These are phyloP conservation scores for Chalciporus sp. DNA, from an alignment of 1,284 basidiomycete species.

Conservation along the genomic window DNA sequence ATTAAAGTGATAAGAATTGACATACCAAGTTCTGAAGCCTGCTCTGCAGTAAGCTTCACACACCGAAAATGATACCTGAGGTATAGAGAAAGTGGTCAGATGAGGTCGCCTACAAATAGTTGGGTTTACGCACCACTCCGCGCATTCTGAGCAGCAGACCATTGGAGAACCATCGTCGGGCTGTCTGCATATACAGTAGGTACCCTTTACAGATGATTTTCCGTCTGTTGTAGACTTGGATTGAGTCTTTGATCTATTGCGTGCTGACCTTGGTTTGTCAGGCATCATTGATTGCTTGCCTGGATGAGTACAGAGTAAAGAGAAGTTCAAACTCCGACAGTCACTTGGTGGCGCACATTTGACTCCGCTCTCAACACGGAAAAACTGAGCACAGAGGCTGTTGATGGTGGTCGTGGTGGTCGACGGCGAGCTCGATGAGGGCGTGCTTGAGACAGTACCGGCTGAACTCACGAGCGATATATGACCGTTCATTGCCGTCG, in stretches of 20 bases:
- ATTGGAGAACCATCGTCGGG: constrained; percentile 80
- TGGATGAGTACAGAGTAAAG: constrained; percentile 20
- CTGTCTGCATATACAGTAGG: constrained; percentile 60
- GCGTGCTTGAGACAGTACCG: background rate
- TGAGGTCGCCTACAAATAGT: constrained; percentile 4
- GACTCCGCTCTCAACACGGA: background rate
- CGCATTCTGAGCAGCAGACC: constrained; percentile 74
- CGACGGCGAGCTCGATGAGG: background rate
- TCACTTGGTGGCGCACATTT: constrained; percentile 28
- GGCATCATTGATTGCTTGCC: constrained; percentile 6
- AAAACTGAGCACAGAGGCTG: too few species aligned
- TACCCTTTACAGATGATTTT: constrained; percentile 14
- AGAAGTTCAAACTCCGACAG: constrained; percentile 35
- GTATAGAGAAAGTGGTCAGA: background rate
- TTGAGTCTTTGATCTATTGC: constrained; percentile 26
- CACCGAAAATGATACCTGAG: constrained; percentile 80
- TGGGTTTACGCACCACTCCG: constrained; percentile 62
- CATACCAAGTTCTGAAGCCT: constrained; percentile 78
- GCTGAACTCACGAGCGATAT: background rate
- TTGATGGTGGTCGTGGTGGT: too few species aligned
- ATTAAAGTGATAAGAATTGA: constrained; percentile 22
- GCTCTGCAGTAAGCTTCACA: constrained; percentile 56
- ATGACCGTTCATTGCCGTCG: background rate
- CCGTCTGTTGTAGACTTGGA: constrained; percentile 18
- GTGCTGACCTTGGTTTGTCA: background rate